Base-by-base conservation (phyloP, 257 asterid genomes). In the Solanum dulcamara region DNA sequence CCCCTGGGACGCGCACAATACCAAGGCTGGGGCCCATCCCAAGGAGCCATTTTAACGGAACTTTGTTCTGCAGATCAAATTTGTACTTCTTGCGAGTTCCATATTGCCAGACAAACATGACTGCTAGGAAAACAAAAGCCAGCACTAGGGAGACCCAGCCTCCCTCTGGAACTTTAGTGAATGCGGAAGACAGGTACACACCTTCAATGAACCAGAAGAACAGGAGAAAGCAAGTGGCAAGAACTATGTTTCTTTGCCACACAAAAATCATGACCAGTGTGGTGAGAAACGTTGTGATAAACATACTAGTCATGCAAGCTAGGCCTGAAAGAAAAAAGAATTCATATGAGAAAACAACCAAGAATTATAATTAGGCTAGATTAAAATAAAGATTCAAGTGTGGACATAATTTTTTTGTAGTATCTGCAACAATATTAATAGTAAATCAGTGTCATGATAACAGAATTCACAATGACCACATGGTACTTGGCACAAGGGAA, bases 1-100 rank as follows among this genome's bases (percentile, higher is more conserved):
- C 87, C 24, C 96, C 94, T 2, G 91, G 93, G 71, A 93, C 94
- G 20, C 96, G 92, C 22, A 90, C 91, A 60, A 93, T 91, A 14
- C 96, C 96, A 14, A 93, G 93, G 60, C 91, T 87, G 7, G 92
- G 93, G 20, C 96, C 93, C 70, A 88, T 74, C 46, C 87, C 66
- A 32, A 93, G 87, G 84, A 93, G 85, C 91, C 94, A 88, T 64
- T 83, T 86, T 71, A 92, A 72, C 2, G 93, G 86, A 26, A 93
- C 93, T 77, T 89, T 93, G 88, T 93, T 92, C 32, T 93, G 91
- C 11, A 87, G 30, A 17, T 87, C 92, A 75, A 85, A 90, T 46
- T 80, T 83, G 83, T 88, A 84, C 48, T 90, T 90, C 86, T 81
- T 85, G 24, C 84, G 88, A 7, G 92, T 83, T 72, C 92, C 92